Conservation (phyloP, 495 filamentous ascomycete genomes). For the Trichoderma virens region DNA sequence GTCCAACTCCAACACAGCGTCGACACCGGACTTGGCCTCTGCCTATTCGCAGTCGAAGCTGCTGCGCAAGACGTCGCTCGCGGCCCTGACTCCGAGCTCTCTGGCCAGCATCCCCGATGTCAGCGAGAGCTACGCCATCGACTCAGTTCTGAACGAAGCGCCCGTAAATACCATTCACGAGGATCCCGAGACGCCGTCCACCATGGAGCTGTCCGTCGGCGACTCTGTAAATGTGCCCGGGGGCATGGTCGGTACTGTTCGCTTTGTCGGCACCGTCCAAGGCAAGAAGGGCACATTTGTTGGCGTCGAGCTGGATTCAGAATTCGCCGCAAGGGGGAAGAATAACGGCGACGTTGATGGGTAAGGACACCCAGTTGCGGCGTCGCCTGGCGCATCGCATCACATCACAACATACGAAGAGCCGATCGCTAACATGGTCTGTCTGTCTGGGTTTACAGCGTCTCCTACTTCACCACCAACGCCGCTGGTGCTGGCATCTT, state of each 20-base stretch:
- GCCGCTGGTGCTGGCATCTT: slow-evolving; percentile 84
- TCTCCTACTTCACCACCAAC: slow-evolving; percentile 76
- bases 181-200: slow-evolving; percentile 21
- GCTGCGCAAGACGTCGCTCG: slow-evolving; percentile 58
- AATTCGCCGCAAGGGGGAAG: slow-evolving; percentile 78
- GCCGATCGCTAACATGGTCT: slow-evolving; percentile 7
- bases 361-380: slow-evolving; percentile 37
- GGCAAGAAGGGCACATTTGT: slow-evolving; percentile 90
- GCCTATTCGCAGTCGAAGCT: slow-evolving; percentile 37
- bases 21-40: slow-evolving; percentile 49
- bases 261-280: slow-evolving; percentile 77
- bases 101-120: slow-evolving; percentile 55
- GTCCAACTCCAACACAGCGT: slow-evolving; percentile 42
- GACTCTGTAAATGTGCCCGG: slow-evolving; percentile 92
- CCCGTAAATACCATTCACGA: slow-evolving; percentile 31
- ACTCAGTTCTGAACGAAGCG: slow-evolving; percentile 37
- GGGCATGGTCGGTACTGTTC: slow-evolving; percentile 84
- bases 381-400: neutral
- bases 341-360: slow-evolving; percentile 97
- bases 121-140: slow-evolving; percentile 49
- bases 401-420: no score
- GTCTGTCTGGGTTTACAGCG: slow-evolving; percentile 32
- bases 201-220: slow-evolving; percentile 58
- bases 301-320: slow-evolving; percentile 82
- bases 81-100: slow-evolving; percentile 53